Evolutionary conservation across 495 filamentous ascomycete genomes (phyloP), one percentile per base, ranked within the genome.

Genomic region (Coniosporium apollinis): DNA sequence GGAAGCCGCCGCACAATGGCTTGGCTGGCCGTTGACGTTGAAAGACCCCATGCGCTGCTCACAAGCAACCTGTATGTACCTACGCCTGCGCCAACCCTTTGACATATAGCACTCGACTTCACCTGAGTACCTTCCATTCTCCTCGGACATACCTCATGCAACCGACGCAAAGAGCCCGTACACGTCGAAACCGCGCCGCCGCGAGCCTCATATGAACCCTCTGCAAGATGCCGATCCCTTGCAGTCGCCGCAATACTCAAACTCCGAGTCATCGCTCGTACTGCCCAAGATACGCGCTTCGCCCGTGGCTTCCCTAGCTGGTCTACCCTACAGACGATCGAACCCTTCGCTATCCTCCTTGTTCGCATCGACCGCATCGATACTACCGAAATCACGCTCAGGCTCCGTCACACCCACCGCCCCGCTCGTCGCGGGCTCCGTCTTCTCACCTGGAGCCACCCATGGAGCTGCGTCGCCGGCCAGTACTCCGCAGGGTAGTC

Each of bases 141-240:
- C n/a, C n/a, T n/a, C n/a, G n/a, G n/a, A n/a, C n/a, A n/a, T n/a
- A n/a, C n/a, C n/a, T n/a, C 33, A 42, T 46, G 39, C 11, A 26
- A 37, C 24, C 39, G 43, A 34, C 34, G 28, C n/a, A n/a, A n/a
- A n/a, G n/a, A n/a, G n/a, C n/a, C n/a, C n/a, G n/a, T n/a, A n/a
- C n/a, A n/a, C n/a, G n/a, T n/a, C n/a, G n/a, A n/a, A n/a, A n/a
- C n/a, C n/a, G n/a, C n/a, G n/a, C n/a, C n/a, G n/a, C n/a, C n/a
- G 21, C 40, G 42, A 30, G 43, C 35, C 44, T 46, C 43, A 62
- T 65, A 73, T 75, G 70, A 72, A 64, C 64, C 64, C 69, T 58
- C 59, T 62, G 46, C 63, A 61, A 61, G 62, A 74, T 75, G 68
- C 57, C 56, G 52, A 67, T 49, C 65, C 72, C 51, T 59, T 70